Evolutionary conservation across 83 land plant species (phyloP).

Genomic region (Thuja plicata): DNA sequence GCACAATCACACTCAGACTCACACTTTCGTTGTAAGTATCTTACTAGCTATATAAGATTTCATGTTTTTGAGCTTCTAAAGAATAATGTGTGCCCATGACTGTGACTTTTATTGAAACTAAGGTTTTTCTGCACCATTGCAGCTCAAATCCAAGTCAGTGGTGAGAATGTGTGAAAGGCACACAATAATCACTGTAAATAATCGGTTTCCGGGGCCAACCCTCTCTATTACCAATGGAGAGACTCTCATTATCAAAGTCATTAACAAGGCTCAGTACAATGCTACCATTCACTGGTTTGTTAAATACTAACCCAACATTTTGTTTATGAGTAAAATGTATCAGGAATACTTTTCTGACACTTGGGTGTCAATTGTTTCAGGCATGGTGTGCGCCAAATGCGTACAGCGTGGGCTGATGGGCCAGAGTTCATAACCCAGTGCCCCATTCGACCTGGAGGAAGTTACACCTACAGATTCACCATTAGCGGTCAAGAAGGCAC

Average conservation of each 20-base stretch:
- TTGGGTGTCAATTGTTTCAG: background rate
- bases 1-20: background rate
- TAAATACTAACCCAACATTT: background rate
- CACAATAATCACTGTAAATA: conserved; percentile 23
- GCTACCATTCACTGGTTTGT: conserved; percentile 17
- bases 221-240: conserved; percentile 18
- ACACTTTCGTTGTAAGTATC: background rate
- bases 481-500: conserved; percentile 17
- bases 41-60: background rate
- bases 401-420: conserved; percentile 9
- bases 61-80: background rate
- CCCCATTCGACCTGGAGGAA: conserved; percentile 7
- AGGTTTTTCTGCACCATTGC: background rate
- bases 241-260: conserved; percentile 15
- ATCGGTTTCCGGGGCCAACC: conserved; percentile 25
- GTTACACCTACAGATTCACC: conserved; percentile 22
- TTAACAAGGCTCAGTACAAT: conserved; percentile 16
- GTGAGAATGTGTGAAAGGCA: conserved; percentile 17
- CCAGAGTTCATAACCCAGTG: conserved; percentile 13
- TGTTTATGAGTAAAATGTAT: background rate
- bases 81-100: background rate
- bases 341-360: background rate
- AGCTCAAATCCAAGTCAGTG: conserved; percentile 14
- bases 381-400: conserved; percentile 21
- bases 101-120: background rate